These are phyloP conservation scores for Fusarium gaditjirri DNA, from an alignment of 2,329 filamentous ascomycete genomes.

Conservation along the genomic window DNA sequence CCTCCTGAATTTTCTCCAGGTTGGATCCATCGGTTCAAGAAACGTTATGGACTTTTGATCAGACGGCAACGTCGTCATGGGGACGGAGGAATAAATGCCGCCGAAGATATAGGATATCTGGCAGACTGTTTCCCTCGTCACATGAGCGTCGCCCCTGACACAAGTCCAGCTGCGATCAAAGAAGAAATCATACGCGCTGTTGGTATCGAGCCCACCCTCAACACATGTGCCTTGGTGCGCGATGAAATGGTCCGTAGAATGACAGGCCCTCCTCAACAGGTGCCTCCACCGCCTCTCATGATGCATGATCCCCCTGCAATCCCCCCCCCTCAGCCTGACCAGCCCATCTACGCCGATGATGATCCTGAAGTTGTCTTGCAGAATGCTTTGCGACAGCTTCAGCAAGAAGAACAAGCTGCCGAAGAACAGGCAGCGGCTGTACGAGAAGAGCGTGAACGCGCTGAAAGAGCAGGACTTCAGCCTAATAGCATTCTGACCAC, in stretches of 20 bases:
- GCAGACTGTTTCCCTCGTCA: conserved; percentile 69
- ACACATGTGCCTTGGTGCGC: conserved; percentile 66
- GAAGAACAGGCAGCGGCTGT: conserved; percentile 67
- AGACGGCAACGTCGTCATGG: conserved; percentile 65
- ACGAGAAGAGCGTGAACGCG: conserved; percentile 63
- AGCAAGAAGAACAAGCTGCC: conserved; percentile 68
- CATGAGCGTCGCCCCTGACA: conserved; percentile 67
- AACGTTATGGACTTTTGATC: conserved; percentile 68
- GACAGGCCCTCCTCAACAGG: conserved; percentile 33
- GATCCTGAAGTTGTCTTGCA: conserved; percentile 69
- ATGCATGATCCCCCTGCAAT: conserved; percentile 43
- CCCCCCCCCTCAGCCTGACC: conserved; percentile 47
- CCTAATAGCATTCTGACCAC: conserved; percentile 49
- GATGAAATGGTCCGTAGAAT: conserved; percentile 64
- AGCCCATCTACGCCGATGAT: conserved; percentile 59
- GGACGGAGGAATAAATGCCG: conserved; percentile 58
- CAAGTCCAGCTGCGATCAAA: conserved; percentile 67
- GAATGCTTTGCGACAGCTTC: conserved; percentile 67
- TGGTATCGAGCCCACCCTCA: conserved; percentile 64
- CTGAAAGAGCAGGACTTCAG: conserved; percentile 52
- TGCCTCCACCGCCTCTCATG: conserved; percentile 39
- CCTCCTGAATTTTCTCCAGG: conserved; percentile 71
- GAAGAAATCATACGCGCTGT: conserved; percentile 66
- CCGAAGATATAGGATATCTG: conserved; percentile 68
- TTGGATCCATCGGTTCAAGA: conserved; percentile 74